Conservation (phyloP, 345 rosid species). For the Eucalyptus erythrocorys region DNA sequence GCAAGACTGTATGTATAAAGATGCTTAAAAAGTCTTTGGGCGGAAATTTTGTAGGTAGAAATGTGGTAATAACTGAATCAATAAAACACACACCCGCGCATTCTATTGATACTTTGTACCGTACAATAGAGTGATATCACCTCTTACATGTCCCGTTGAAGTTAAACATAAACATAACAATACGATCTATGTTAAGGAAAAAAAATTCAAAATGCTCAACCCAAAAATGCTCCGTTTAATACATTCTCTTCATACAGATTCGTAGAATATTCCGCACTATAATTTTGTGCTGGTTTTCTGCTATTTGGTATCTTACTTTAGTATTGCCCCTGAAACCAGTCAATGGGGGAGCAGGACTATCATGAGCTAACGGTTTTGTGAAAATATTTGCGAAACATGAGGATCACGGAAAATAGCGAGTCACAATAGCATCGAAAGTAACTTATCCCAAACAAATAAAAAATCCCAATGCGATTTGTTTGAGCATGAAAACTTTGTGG, state of each 20-base stretch:
- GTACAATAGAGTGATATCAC: background rate
- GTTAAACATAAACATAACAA: background rate
- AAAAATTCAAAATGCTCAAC: no score
- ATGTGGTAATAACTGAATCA: fast-evolving
- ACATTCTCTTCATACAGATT: background rate
- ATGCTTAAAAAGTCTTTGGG: background rate
- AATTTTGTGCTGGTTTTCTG: background rate
- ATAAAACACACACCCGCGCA: background rate
- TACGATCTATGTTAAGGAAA: no score
- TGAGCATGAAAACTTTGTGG: no score
- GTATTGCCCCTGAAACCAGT: background rate
- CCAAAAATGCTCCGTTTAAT: background rate
- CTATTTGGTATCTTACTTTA: background rate
- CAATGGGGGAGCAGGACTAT: no score
- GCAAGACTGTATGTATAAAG: background rate
- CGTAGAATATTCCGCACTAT: no score
- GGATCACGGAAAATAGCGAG: no score
- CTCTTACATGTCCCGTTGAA: background rate
- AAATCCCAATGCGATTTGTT: no score
- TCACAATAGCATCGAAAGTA: no score
- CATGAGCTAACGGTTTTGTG: no score
- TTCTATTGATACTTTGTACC: fast-evolving
- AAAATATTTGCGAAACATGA: no score
- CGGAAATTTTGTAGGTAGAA: background rate
- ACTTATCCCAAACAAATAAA: no score